phyloP scores from a whole-genome alignment of 2,329 filamentous ascomycete genomes.

The Zelopaecilomyces penicillatus region DNA sequence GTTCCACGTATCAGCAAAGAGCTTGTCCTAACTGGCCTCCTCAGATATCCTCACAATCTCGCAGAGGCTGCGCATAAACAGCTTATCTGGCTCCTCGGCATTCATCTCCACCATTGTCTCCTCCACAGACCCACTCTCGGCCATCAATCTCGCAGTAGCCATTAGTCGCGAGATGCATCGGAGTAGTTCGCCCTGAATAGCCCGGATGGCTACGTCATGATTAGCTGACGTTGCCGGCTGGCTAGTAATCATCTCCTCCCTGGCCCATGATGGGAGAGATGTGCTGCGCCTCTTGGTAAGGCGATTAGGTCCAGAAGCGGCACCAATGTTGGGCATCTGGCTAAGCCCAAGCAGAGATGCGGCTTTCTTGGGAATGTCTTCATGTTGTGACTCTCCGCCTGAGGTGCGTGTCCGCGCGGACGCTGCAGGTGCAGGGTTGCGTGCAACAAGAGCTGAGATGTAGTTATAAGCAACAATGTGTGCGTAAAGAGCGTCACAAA shows the following conservation, averaged over 20 bases:
- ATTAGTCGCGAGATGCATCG: constrained; percentile 44
- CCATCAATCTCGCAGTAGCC: constrained; percentile 35
- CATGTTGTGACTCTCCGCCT: constrained; percentile 18
- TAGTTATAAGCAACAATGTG: constrained; percentile 54
- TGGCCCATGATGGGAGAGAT: constrained; percentile 18
- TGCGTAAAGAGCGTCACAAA: constrained; percentile 51
- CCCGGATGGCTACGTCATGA: constrained; percentile 29
- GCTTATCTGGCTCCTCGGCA: constrained; percentile 24
- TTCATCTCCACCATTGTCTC: constrained; percentile 23
- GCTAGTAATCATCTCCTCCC: constrained; percentile 17
- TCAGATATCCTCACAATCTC: constrained; percentile 34
- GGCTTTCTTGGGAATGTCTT: constrained; percentile 43
- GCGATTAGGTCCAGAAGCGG: constrained; percentile 14
- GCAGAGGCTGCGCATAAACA: constrained; percentile 33
- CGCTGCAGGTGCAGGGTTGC: constrained; percentile 12
- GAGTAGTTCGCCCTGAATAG: constrained; percentile 41
- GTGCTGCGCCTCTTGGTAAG: constrained; percentile 18
- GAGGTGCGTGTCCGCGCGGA: constrained; percentile 10
- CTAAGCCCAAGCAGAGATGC: constrained; percentile 42
- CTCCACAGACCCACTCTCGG: constrained; percentile 20
- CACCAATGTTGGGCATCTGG: constrained; percentile 12
- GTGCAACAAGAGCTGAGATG: constrained; percentile 29
- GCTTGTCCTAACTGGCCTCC: constrained; percentile 12
- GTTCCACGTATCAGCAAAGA: no score
- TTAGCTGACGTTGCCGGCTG: constrained; percentile 12